phyloP scores from a whole-genome alignment of 164 flowering plant genomes.

The Berberis vulgaris region DNA sequence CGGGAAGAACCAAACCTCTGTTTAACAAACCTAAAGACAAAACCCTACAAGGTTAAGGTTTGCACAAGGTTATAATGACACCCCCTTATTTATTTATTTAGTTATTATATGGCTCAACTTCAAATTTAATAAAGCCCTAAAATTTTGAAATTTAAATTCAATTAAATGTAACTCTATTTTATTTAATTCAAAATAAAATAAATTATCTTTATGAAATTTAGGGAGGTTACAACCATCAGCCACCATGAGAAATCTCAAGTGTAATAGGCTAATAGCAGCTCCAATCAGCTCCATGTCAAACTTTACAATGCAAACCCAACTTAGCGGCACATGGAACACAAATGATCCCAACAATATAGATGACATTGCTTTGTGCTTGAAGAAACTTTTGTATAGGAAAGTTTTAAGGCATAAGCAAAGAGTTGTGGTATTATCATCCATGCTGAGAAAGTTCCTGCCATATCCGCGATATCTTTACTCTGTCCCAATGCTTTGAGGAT shows the following conservation, averaged over 20 bases:
- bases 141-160: too few species aligned
- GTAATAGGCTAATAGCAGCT: slow-evolving; percentile 7
- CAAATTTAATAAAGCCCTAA: too few species aligned
- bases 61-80: too few species aligned
- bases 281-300: slow-evolving; percentile 14
- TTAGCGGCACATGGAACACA: slow-evolving; percentile 17
- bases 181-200: too few species aligned
- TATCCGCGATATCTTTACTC: slow-evolving; percentile 12
- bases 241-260: slow-evolving; percentile 10
- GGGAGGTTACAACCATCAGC: not conserved
- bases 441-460: slow-evolving; percentile 19
- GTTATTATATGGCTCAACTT: too few species aligned
- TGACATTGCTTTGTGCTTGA: slow-evolving; percentile 31
- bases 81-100: too few species aligned
- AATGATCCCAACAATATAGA: slow-evolving; percentile 24
- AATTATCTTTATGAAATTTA: too few species aligned
- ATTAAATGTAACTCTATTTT: too few species aligned
- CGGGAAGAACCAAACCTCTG: too few species aligned
- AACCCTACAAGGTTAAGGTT: too few species aligned
- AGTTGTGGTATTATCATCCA: slow-evolving; percentile 21
- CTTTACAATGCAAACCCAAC: slow-evolving; percentile 31
- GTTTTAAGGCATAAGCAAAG: slow-evolving; percentile 19
- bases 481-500: slow-evolving; percentile 22
- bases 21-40: too few species aligned
- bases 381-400: slow-evolving; percentile 26